These are phyloP conservation scores for Arthrobotrys megalospora DNA, from an alignment of 2,329 filamentous ascomycete genomes.

Conservation along the genomic window DNA sequence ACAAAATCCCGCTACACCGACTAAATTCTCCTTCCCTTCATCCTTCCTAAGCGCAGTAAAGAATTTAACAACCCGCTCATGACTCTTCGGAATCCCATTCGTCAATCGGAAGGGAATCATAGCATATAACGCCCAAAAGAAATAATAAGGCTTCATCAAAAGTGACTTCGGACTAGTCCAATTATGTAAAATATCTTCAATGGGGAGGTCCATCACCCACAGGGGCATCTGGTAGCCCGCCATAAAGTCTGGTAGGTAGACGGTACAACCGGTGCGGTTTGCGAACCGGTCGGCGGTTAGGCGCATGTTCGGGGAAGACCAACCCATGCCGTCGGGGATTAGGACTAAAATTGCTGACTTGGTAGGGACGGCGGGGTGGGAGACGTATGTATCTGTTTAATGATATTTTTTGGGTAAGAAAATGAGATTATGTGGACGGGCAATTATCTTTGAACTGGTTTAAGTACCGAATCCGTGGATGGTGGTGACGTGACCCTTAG, in stretches of 20 bases:
- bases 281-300: slow-evolving; percentile 73
- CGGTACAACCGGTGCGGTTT: slow-evolving; percentile 70
- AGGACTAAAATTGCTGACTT: slow-evolving; percentile 66
- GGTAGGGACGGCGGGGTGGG: slow-evolving; percentile 9
- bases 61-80: slow-evolving; percentile 25
- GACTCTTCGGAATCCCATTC: slow-evolving; percentile 14
- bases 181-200: slow-evolving; percentile 30
- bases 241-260: slow-evolving; percentile 75
- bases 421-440: neutral
- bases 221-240: slow-evolving; percentile 60
- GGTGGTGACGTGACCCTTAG: slow-evolving; percentile 28
- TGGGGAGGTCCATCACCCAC: slow-evolving; percentile 24
- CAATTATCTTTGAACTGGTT: neutral
- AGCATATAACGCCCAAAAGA: slow-evolving; percentile 19
- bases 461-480: slow-evolving; percentile 38
- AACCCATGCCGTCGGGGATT: slow-evolving; percentile 73
- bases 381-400: slow-evolving; percentile 46
- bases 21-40: slow-evolving; percentile 26
- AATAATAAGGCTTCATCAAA: slow-evolving; percentile 40
- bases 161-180: slow-evolving; percentile 29
- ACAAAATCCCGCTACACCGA: slow-evolving; percentile 46
- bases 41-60: slow-evolving; percentile 38
- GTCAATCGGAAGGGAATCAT: slow-evolving; percentile 19
- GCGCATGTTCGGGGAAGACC: slow-evolving; percentile 72
- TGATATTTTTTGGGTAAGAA: slow-evolving; percentile 1